Conservation (phyloP, 768 basidiomycete species). For the Lanmaoa rubissima region DNA sequence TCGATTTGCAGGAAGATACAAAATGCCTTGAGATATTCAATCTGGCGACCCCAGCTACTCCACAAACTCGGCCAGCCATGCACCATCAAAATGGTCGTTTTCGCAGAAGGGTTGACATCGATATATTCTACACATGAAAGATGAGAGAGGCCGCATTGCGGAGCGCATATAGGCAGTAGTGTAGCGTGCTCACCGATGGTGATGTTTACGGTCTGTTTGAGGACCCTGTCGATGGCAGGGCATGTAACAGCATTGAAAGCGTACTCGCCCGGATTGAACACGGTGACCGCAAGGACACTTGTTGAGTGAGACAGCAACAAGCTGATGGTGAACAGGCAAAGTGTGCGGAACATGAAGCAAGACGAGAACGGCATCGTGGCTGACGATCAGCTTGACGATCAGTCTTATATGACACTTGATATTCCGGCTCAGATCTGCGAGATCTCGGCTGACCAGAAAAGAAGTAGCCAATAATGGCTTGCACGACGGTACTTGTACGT, state of each 20-base stretch:
- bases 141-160: neutral
- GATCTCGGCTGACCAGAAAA: too few relatives aligned
- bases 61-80: constrained; percentile 81
- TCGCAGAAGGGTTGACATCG: constrained; percentile 54
- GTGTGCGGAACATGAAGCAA: constrained; percentile 1
- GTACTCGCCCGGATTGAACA: constrained; percentile 42
- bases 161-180: constrained; percentile 6
- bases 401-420: too few relatives aligned
- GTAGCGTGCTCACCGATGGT: constrained; percentile 40
- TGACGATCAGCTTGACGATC: too few relatives aligned
- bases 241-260: constrained; percentile 37
- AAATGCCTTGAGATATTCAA: constrained; percentile 58
- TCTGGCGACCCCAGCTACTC: constrained; percentile 74
- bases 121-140: constrained; percentile 49
- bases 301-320: neutral
- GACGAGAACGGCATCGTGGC: neutral
- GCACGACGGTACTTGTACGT: too few relatives aligned
- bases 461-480: too few relatives aligned
- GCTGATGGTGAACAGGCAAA: neutral
- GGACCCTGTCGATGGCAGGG: constrained; percentile 40
- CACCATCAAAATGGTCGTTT: constrained; percentile 59
- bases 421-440: too few relatives aligned
- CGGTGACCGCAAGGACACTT: neutral
- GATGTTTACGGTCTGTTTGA: constrained; percentile 36
- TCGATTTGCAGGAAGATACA: too few relatives aligned